phyloP scores from a whole-genome alignment of 768 basidiomycete species.

The Nidularia pulvinata region DNA sequence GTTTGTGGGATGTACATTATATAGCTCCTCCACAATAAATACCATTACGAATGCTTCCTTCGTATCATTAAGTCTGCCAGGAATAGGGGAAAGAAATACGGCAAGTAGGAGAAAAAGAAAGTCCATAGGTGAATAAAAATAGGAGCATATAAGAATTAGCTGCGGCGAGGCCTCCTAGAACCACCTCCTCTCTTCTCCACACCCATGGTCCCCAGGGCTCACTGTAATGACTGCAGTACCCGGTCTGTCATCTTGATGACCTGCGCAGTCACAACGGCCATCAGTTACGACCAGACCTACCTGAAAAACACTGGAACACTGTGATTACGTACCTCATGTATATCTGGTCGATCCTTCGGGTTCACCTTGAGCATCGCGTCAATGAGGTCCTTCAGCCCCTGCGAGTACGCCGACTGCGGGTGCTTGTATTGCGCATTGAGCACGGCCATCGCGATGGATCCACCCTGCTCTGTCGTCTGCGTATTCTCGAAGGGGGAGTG shows the following conservation, averaged over 20 bases:
- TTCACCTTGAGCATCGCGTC: constrained; percentile 85
- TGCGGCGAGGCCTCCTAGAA: not conserved
- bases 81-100: no score
- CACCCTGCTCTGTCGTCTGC: constrained; percentile 92
- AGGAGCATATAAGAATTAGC: not conserved
- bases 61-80: no score
- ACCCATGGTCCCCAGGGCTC: not conserved
- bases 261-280: constrained; percentile 25
- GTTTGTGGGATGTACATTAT: not conserved
- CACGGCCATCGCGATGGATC: constrained; percentile 98
- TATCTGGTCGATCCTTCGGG: constrained; percentile 81
- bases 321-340: constrained; percentile 64
- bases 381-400: constrained; percentile 80
- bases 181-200: no score
- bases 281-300: not conserved
- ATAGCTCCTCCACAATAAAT: not conserved
- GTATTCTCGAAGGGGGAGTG: constrained; percentile 96
- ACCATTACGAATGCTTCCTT: not conserved
- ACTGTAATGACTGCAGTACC: constrained; percentile 45
- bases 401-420: constrained; percentile 83
- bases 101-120: not conserved
- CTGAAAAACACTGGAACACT: not conserved
- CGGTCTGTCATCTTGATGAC: constrained; percentile 67
- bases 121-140: not conserved
- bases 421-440: constrained; percentile 93